Percentiles rank a stretch among this genome's conserved stretches.
Conservation (phyloP, 257 asterid genomes). For the Osmanthus fragrans region DNA sequence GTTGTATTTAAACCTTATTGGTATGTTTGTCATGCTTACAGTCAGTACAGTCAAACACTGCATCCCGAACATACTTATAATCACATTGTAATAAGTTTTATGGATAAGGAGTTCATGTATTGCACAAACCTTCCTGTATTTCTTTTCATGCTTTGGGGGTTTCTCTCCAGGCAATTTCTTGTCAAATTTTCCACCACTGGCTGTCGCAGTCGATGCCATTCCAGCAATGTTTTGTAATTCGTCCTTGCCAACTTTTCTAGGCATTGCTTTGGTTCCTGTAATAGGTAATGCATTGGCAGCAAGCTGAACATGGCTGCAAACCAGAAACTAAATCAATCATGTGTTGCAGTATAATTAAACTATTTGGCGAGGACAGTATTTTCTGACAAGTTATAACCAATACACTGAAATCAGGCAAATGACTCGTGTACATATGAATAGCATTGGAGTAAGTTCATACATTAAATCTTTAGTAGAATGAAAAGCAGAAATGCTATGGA, state of each 20-base stretch:
- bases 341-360: slow-evolving; percentile 3
- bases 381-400: background rate
- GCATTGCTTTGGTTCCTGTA: slow-evolving; percentile 71
- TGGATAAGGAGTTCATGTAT: background rate
- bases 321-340: slow-evolving; percentile 19
- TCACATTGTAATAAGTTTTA: background rate
- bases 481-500: background rate
- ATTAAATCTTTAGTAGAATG: background rate
- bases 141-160: slow-evolving; percentile 88
- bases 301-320: slow-evolving; percentile 84
- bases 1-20: background rate
- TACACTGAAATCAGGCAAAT: background rate
- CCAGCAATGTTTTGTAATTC: slow-evolving; percentile 94
- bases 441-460: background rate
- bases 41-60: background rate
- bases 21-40: background rate
- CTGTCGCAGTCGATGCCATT: slow-evolving; percentile 89
- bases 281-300: slow-evolving; percentile 90
- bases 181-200: slow-evolving; percentile 98
- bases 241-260: slow-evolving; percentile 70
- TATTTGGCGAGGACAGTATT: background rate
- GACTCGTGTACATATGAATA: background rate
- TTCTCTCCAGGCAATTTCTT: slow-evolving; percentile 91
- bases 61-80: background rate
- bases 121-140: slow-evolving; percentile 72